Evolutionary conservation across 306 rosid species (phyloP).

Genomic region (Vigna unguiculata): DNA sequence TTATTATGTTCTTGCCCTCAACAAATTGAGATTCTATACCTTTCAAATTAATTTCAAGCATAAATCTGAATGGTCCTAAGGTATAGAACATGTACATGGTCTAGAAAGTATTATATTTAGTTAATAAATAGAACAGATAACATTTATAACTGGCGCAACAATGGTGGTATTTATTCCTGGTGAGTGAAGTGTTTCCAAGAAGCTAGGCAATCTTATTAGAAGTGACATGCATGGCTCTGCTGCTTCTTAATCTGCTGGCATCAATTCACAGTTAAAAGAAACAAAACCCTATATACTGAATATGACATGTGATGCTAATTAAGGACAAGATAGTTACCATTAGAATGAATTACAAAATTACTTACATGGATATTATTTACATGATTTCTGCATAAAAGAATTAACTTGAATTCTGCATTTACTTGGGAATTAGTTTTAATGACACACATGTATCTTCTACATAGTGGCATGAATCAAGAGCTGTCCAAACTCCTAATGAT

Average conservation of each 20-base stretch:
- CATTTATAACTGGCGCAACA: constrained; percentile 20
- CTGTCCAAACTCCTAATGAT: neutral
- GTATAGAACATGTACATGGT: constrained; percentile 11
- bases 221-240: constrained; percentile 29
- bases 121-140: constrained; percentile 24
- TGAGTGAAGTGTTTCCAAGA: constrained; percentile 36
- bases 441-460: constrained; percentile 2
- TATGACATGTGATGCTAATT: constrained; percentile 6
- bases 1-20: constrained; percentile 23
- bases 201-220: constrained; percentile 27
- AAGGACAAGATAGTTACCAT: neutral
- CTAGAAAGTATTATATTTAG: constrained; percentile 36
- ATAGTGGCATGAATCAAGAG: neutral
- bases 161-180: constrained; percentile 34
- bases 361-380: neutral
- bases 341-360: neutral
- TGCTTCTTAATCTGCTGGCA: constrained; percentile 22
- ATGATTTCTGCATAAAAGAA: neutral
- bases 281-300: constrained; percentile 5
- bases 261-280: constrained; percentile 34
- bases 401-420: neutral
- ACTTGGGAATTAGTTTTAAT: neutral
- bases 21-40: constrained; percentile 42
- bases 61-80: constrained; percentile 39
- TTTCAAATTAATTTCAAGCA: constrained; percentile 39